Evolutionary conservation across 345 rosid genomes (phyloP).

Genomic region (Eucalyptus victrix): DNA sequence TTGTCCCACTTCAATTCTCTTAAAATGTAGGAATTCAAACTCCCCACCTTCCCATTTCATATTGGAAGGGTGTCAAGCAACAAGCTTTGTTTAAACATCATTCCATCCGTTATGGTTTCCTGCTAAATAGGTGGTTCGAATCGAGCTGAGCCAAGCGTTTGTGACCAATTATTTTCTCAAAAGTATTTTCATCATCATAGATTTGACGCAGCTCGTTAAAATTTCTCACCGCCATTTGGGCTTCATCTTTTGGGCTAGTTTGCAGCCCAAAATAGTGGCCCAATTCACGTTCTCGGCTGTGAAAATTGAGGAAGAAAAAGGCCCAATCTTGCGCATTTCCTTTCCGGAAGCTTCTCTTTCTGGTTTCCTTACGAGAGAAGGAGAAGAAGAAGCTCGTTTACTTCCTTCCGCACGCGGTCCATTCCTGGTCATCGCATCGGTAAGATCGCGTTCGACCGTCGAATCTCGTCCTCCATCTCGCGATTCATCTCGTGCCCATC

Average conservation of each 20-base stretch:
- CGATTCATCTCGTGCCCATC: neutral
- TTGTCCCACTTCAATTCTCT: fast-evolving
- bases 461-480: neutral
- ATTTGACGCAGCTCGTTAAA: neutral
- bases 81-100: neutral
- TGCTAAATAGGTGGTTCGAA: neutral
- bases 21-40: fast-evolving
- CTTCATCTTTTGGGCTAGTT: neutral
- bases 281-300: neutral
- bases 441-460: neutral
- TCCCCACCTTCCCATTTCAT: fast-evolving
- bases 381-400: neutral
- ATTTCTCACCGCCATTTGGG: neutral
- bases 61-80: too few relatives aligned
- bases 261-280: neutral
- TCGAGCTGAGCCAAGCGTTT: neutral
- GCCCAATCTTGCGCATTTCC: neutral
- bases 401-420: neutral
- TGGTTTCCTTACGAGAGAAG: neutral
- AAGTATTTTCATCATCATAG: neutral
- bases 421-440: neutral
- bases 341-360: neutral
- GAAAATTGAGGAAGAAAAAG: neutral
- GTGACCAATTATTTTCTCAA: neutral
- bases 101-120: neutral